Percentiles rank a stretch among this genome's conserved stretches.
These are phyloP conservation scores for Trametes coccinea DNA, from an alignment of 768 basidiomycete genomes.

Conservation along the genomic window DNA sequence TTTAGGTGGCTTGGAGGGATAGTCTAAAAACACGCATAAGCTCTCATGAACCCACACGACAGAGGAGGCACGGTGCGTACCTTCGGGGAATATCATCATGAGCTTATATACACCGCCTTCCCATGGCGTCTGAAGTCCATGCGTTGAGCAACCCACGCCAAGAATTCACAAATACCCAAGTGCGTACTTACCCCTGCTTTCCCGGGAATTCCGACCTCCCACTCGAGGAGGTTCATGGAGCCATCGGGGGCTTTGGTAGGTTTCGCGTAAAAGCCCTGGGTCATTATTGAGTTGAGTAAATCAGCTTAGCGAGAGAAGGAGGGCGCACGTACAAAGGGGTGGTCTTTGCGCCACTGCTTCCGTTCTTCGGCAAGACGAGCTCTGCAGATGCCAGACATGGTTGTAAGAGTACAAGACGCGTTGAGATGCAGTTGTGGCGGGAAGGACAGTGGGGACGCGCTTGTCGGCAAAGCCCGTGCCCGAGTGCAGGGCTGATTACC, in stretches of 20 bases:
- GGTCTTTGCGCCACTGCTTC: conserved; percentile 99
- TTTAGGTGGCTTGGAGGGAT: conserved; percentile 94
- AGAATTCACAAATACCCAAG: conserved; percentile 16
- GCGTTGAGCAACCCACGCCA: conserved; percentile 27
- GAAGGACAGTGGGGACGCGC: conserved; percentile 6
- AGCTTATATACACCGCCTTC: conserved; percentile 96
- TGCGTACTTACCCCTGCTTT: conserved; percentile 72
- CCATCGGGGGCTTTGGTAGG: conserved; percentile 89
- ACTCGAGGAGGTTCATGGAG: conserved; percentile 94
- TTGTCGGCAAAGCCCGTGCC: conserved; percentile 9
- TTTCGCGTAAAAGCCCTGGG: conserved; percentile 94
- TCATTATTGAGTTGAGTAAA: not conserved
- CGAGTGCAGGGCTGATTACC: conserved; percentile 4
- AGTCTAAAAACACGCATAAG: conserved; percentile 53
- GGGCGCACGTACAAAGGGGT: conserved; percentile 84
- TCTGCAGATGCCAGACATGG: conserved; percentile 91
- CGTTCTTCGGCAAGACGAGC: conserved; percentile 93
- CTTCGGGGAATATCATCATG: conserved; percentile 94
- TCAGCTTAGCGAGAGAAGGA: not conserved
- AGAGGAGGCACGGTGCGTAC: conserved; percentile 42
- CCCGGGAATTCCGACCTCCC: conserved; percentile 99
- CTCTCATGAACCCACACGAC: conserved; percentile 22
- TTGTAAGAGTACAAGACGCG: conserved; percentile 16
- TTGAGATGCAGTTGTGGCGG: conserved; percentile 7
- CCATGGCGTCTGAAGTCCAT: conserved; percentile 80